A percentile compares a stretch with the other conserved stretches of the same genome.
phyloP scores from a whole-genome alignment of 2,329 filamentous ascomycete genomes.

The Leptoxyphium fumago region DNA sequence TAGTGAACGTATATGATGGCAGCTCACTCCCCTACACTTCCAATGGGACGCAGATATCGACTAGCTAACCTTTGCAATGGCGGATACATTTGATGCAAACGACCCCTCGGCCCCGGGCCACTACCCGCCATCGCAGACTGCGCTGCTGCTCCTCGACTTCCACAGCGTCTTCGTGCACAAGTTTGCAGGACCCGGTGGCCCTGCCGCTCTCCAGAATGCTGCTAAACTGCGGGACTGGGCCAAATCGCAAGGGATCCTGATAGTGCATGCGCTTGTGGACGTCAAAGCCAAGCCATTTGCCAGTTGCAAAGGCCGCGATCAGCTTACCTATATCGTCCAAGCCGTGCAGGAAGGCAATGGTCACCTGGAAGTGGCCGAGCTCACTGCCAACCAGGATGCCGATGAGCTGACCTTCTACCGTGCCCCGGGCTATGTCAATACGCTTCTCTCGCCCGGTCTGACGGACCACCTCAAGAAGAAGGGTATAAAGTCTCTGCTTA shows the following conservation, averaged over 20 bases:
- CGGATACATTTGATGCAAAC: conserved; percentile 1
- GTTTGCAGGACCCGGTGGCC: conserved; percentile 4
- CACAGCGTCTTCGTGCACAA: conserved; percentile 12
- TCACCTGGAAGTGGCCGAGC: conserved; percentile 7
- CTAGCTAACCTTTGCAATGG: too few species aligned
- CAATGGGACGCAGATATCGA: too few species aligned
- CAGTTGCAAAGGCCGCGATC: conserved; percentile 10
- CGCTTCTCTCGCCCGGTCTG: conserved; percentile 15
- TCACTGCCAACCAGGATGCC: conserved; percentile 3
- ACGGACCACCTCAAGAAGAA: conserved; percentile 10
- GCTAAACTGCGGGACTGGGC: conserved; percentile 15
- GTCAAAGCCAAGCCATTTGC: conserved; percentile 8
- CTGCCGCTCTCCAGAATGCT: conserved; percentile 10
- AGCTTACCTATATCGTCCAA: conserved; percentile 4
- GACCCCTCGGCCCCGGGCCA: conserved; percentile 6
- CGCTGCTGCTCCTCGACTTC: conserved; percentile 20
- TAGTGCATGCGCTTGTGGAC: conserved; percentile 17
- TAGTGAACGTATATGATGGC: too few species aligned
- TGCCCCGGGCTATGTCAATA: conserved; percentile 13
- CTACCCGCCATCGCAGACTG: conserved; percentile 15
- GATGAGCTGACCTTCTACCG: conserved; percentile 12
- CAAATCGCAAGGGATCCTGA: conserved; percentile 12
- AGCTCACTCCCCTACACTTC: too few species aligned
- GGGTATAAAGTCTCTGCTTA: conserved; percentile 10
- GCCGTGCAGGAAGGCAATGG: conserved; percentile 6